Evolutionary conservation across 148 eudicot species (phyloP).

Genomic region (Cornus suecica): DNA sequence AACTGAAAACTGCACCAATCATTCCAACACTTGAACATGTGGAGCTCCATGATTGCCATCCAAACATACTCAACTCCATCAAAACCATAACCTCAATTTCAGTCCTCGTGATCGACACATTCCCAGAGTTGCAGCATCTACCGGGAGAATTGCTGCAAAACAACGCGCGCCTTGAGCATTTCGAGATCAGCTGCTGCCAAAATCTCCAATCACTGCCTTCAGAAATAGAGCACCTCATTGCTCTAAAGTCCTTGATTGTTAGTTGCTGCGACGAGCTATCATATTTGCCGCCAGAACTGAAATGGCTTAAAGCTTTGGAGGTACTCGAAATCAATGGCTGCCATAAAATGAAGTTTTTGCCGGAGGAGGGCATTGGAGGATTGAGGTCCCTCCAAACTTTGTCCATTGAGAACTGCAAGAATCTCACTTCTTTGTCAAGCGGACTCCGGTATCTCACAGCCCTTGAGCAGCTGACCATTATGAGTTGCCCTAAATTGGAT

Average conservation of each 20-base stretch:
- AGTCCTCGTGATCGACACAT: slow-evolving; percentile 7
- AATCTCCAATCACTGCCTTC: slow-evolving; percentile 1
- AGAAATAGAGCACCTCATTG: not conserved
- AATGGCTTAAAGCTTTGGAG: slow-evolving; percentile 2
- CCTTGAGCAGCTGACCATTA: slow-evolving; percentile 13
- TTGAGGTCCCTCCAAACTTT: slow-evolving; percentile 7
- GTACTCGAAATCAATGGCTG: slow-evolving; percentile 9
- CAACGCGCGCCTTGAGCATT: not conserved
- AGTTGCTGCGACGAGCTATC: not conserved
- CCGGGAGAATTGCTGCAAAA: slow-evolving; percentile 12
- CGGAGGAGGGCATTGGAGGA: not conserved
- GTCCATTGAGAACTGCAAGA: slow-evolving; percentile 8
- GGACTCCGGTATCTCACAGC: slow-evolving; percentile 11
- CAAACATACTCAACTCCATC: slow-evolving; percentile 7
- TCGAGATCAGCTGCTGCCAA: slow-evolving; percentile 5
- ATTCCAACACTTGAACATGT: slow-evolving; percentile 14
- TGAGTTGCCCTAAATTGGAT: slow-evolving; percentile 10
- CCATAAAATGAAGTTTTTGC: not conserved
- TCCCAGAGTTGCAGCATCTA: slow-evolving; percentile 1
- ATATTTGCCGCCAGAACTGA: not conserved
- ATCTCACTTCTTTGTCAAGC: not conserved
- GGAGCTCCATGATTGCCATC: not conserved
- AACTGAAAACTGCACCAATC: slow-evolving; percentile 3
- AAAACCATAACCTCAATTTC: slow-evolving; percentile 11
- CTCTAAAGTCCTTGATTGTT: not conserved